A percentile compares a stretch with the other conserved stretches of the same genome.
These are phyloP conservation scores for Gautieria morchelliformis DNA, from an alignment of 768 basidiomycete genomes.

Conservation along the genomic window DNA sequence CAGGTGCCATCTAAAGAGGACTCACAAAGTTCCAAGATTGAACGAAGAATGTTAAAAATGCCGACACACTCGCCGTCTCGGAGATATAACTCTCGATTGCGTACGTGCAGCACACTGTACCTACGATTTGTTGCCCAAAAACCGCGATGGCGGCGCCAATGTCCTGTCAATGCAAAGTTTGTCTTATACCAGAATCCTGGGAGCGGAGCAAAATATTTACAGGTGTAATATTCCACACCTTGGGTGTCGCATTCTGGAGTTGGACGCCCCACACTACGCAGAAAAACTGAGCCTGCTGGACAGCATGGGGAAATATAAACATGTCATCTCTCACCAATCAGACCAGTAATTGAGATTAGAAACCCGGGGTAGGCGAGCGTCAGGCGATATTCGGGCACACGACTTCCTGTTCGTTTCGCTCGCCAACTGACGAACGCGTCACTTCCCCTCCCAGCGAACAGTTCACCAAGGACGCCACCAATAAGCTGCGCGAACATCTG, in stretches of 20 bases:
- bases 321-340: background rate
- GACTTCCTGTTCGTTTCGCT: slow-evolving; percentile 11
- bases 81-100: background rate
- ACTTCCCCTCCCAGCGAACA: slow-evolving; percentile 14
- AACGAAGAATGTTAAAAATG: background rate
- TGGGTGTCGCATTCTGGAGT: background rate
- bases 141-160: background rate
- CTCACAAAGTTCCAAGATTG: background rate
- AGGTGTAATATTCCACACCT: slow-evolving; percentile 2
- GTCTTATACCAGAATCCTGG: background rate
- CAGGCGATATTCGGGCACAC: slow-evolving; percentile 14
- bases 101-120: slow-evolving; percentile 1
- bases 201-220: background rate
- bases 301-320: background rate
- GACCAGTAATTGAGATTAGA: slow-evolving; percentile 11
- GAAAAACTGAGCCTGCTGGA: background rate
- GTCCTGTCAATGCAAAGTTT: background rate
- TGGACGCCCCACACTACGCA: slow-evolving; percentile 1
- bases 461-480: slow-evolving; percentile 15
- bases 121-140: slow-evolving; percentile 4
- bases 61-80: background rate
- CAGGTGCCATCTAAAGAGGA: background rate
- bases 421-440: slow-evolving; percentile 14
- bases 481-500: slow-evolving; percentile 15
- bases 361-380: slow-evolving; percentile 13